Base-by-base conservation (phyloP, 257 asterid species). In the Plantago ovata region DNA sequence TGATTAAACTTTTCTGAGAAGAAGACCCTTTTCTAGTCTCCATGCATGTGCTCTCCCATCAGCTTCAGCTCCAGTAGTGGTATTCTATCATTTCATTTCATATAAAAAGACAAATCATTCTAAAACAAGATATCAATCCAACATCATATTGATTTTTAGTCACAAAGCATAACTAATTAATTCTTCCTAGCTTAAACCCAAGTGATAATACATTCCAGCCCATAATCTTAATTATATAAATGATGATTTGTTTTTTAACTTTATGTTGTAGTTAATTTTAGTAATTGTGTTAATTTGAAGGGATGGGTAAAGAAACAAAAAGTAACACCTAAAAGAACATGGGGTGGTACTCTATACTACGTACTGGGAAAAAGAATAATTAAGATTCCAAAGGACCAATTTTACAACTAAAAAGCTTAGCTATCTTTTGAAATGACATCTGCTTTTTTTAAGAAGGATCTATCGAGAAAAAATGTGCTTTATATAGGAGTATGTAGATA, bases 21-120 rank as follows among this genome's bases (percentile, higher is more conserved):
- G 79, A 48, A 61, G 71, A 66, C 83, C 78, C 13, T 55, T 65
- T 79, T 75, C 69, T 71, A 70, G 69, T 52, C 67, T 67, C 82
- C 94, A 84, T 82, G 87, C 81, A 87, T 89, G 81, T 84, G 89
- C 81, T 87, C 78, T 61, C 44, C 78, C 71, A 70, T 68, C 80
- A 69, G 66, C 74, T 68, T 69, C 69, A 73, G 48, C 75, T 62
- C 64, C 68, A 49, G 23, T 75, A 47, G 65, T 69, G 77, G 77
- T 2, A 50, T 12, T 20, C 36, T n/a, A 66, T 61, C 69, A 63
- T 51, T 73, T 61, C 61, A 62, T 57, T 71, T 64, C 77, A 64
- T 53, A 69, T 71, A 64, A 71, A n/a, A 66, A 66, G 69, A 66
- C 72, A 71, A 71, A 66, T 49, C 63, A 48, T 55, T 61, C 61